These are phyloP conservation scores for Murraya paniculata DNA, from an alignment of 345 rosid genomes.

Conservation along the genomic window DNA sequence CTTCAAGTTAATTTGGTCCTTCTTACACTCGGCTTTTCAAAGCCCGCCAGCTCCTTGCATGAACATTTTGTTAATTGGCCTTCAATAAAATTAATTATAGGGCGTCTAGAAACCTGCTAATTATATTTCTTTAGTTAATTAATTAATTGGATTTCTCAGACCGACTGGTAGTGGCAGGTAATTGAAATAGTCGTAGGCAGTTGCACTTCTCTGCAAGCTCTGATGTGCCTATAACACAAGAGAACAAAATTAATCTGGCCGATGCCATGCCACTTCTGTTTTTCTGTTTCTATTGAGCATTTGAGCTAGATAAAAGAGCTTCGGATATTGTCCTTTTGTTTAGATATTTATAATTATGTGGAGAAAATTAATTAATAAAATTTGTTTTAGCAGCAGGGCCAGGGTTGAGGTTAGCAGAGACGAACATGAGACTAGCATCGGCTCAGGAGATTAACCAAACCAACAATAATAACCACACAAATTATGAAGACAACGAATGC, in stretches of 20 bases:
- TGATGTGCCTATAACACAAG: background rate
- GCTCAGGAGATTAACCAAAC: conserved; percentile 23
- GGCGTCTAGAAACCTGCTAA: too few relatives aligned
- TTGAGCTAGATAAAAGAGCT: too few relatives aligned
- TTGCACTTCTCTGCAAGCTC: background rate
- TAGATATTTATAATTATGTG: background rate
- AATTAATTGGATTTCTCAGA: background rate
- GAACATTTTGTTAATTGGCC: too few relatives aligned
- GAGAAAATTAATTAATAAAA: too few relatives aligned
- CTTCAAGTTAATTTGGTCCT: too few relatives aligned
- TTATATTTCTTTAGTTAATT: too few relatives aligned
- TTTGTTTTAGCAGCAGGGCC: background rate
- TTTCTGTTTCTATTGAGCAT: background rate
- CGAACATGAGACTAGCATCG: conserved; percentile 8
- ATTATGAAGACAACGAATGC: conserved; percentile 54
- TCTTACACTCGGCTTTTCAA: too few relatives aligned
- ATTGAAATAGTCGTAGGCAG: background rate
- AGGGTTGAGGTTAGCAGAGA: conserved; percentile 36
- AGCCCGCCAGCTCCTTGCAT: too few relatives aligned
- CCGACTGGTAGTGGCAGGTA: background rate
- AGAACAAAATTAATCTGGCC: background rate
- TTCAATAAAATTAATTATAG: too few relatives aligned
- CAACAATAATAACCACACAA: conserved; percentile 11
- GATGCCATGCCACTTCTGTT: background rate
- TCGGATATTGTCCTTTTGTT: background rate